phyloP scores from a whole-genome alignment of 106 monocot species.

The Triglochin maritima region DNA sequence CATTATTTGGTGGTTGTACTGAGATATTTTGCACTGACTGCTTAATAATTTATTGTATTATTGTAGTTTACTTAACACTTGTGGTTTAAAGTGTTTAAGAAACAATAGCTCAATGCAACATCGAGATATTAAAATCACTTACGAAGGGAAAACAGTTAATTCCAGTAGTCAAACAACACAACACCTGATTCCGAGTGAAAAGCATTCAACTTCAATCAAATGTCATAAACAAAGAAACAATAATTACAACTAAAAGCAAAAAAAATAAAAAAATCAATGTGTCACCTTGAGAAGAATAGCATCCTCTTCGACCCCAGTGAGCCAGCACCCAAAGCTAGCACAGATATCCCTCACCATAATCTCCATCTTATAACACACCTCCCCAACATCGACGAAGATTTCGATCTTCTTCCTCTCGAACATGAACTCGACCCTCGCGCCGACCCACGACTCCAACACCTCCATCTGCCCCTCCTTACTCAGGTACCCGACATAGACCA shows the following conservation, averaged over 20 bases:
- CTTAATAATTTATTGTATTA: too few relatives aligned
- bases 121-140: too few relatives aligned
- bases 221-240: neutral
- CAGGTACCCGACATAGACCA: conserved; percentile 39
- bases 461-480: conserved; percentile 33
- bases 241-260: neutral
- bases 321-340: conserved; percentile 13
- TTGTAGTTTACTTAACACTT: too few relatives aligned
- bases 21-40: too few relatives aligned
- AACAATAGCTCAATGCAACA: too few relatives aligned
- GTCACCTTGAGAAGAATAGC: conserved; percentile 22
- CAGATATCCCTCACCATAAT: conserved; percentile 37
- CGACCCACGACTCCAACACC: conserved; percentile 46
- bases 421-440: conserved; percentile 52
- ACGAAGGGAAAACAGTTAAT: too few relatives aligned
- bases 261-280: neutral
- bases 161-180: too few relatives aligned
- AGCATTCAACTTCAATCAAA: too few relatives aligned
- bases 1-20: too few relatives aligned
- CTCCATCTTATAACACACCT: conserved; percentile 51
- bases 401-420: conserved; percentile 50
- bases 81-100: too few relatives aligned
- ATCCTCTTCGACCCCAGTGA: conserved; percentile 6
- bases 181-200: too few relatives aligned
- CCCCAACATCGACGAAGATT: conserved; percentile 28